phyloP scores from a whole-genome alignment of 169 alveolate genomes.

The Babesia caballi region DNA sequence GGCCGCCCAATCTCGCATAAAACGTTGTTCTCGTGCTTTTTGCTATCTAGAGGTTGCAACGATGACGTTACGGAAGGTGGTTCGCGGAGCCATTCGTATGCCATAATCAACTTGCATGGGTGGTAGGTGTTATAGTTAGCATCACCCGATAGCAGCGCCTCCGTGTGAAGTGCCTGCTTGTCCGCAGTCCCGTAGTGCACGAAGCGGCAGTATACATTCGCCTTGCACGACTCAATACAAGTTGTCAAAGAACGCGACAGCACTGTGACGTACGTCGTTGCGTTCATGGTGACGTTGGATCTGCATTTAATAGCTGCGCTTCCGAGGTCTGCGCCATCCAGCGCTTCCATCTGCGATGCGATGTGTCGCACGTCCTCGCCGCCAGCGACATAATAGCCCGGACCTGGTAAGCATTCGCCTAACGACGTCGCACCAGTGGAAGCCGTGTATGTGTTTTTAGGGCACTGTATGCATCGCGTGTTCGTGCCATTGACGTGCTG shows the following conservation, averaged over 20 bases:
- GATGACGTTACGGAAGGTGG: background rate
- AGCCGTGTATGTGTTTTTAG: constrained; percentile 62
- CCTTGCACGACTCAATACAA: constrained; percentile 67
- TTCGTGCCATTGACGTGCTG: constrained; percentile 63
- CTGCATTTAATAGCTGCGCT: constrained; percentile 6
- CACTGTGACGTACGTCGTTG: background rate
- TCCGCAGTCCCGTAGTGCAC: constrained; percentile 7
- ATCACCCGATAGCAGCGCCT: background rate
- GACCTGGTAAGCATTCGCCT: constrained; percentile 65
- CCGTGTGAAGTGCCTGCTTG: background rate
- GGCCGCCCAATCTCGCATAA: background rate
- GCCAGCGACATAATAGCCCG: constrained; percentile 54
- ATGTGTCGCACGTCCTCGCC: background rate
- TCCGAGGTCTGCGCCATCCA: background rate
- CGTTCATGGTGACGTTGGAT: background rate
- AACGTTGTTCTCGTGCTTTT: background rate
- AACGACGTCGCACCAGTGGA: constrained; percentile 63
- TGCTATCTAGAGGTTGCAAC: background rate
- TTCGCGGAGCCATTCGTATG: constrained; percentile 3
- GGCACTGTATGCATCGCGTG: constrained; percentile 69
- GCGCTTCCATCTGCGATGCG: constrained; percentile 1
- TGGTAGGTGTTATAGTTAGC: background rate
- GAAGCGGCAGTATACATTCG: constrained; percentile 65
- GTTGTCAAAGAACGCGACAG: constrained; percentile 40
- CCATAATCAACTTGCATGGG: constrained; percentile 29